Evolutionary conservation across 495 filamentous ascomycete species (phyloP).

Genomic region (Penicillium cosmopolitanum): DNA sequence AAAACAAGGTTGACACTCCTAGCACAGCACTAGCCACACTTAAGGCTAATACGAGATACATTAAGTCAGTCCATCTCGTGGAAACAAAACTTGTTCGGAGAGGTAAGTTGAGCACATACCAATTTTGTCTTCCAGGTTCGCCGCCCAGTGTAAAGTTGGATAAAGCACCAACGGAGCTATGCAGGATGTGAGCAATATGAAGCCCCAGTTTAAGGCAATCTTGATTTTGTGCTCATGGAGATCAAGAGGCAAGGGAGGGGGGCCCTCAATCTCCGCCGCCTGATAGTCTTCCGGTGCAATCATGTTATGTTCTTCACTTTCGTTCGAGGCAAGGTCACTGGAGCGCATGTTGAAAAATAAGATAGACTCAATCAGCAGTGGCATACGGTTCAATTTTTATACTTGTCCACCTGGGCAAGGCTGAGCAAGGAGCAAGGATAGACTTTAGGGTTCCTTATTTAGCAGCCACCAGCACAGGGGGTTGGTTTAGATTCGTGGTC

Average conservation of each 20-base stretch:
- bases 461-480: no score
- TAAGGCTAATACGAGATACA: slow-evolving; percentile 5
- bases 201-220: slow-evolving; percentile 9
- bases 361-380: neutral
- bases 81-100: neutral
- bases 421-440: no score
- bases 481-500: no score
- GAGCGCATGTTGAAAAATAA: neutral
- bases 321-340: neutral
- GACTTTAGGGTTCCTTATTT: no score
- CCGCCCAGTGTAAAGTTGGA: slow-evolving; percentile 15
- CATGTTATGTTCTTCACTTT: slow-evolving; percentile 4
- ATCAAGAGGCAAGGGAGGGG: slow-evolving; percentile 14
- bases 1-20: slow-evolving; percentile 14
- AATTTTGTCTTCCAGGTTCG: slow-evolving; percentile 10
- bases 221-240: slow-evolving; percentile 16
- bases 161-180: slow-evolving; percentile 15
- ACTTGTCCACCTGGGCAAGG: neutral
- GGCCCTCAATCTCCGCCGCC: slow-evolving; percentile 7
- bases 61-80: neutral
- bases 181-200: slow-evolving; percentile 16
- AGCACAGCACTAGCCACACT: slow-evolving; percentile 17
- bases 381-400: neutral
- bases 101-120: neutral
- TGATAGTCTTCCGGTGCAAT: slow-evolving; percentile 4